phyloP scores from a whole-genome alignment of 768 basidiomycete species.

The Auricularia heimuer region DNA sequence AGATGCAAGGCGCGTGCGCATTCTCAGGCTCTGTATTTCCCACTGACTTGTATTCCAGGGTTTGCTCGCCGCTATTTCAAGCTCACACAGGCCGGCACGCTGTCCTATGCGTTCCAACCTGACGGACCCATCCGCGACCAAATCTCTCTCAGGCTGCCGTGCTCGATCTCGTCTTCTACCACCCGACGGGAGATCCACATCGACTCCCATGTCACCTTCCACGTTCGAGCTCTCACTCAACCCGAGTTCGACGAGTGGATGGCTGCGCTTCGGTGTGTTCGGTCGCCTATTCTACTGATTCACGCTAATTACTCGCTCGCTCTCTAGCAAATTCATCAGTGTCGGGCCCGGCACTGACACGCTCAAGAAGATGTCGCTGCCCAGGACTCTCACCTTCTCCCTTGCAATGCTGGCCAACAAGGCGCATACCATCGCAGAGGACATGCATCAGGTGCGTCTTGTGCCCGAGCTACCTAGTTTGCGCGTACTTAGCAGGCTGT shows the following conservation, averaged over 20 bases:
- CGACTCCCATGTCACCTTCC: constrained; percentile 69
- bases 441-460: constrained; percentile 47
- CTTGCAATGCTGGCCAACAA: constrained; percentile 40
- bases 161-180: constrained; percentile 68
- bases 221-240: constrained; percentile 61
- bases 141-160: constrained; percentile 44
- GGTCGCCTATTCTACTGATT: constrained; percentile 9
- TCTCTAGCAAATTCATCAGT: constrained; percentile 52
- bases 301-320: constrained; percentile 1
- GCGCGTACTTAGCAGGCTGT: not conserved
- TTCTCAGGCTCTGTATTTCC: not conserved
- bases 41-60: constrained; percentile 32
- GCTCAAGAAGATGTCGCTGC: constrained; percentile 21
- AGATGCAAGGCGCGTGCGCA: constrained; percentile 65
- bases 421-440: constrained; percentile 46
- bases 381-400: constrained; percentile 18
- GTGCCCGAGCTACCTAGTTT: not conserved
- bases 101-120: constrained; percentile 67
- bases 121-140: constrained; percentile 65
- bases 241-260: constrained; percentile 67
- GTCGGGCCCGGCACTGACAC: constrained; percentile 23
- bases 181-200: constrained; percentile 74
- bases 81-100: constrained; percentile 54
- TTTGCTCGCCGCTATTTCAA: constrained; percentile 80
- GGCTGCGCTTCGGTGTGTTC: constrained; percentile 53